Evolutionary conservation across 2,329 filamentous ascomycete species (phyloP), one percentile per base, ranked within the genome.

Genomic region (Hymenoscyphus scutula): DNA sequence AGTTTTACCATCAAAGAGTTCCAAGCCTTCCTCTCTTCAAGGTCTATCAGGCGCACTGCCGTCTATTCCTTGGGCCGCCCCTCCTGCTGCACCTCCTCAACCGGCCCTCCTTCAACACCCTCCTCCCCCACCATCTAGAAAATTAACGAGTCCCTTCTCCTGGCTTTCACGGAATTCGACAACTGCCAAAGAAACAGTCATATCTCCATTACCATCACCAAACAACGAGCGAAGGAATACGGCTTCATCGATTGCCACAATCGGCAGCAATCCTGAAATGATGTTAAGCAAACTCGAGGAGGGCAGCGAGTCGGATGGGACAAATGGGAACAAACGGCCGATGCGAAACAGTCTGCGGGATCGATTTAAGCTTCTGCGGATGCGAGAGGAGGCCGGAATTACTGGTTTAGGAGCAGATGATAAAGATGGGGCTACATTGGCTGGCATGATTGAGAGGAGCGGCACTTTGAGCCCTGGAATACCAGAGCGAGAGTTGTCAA

Each of bases 111-210:
- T 48, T 10, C n/a, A 48, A 25, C 61, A 71, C 25, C 66, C 66
- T 5, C 53, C 72, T 23, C 59, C 66, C 4, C 66, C 80, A 1
- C 77, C 79, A 13, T 68, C 83, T 64, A 82, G 92, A 72, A 96
- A 95, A 75, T 84, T 96, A 61, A 93, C 91, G 8, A 91, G 91
- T 69, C 91, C 90, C n/a, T 96, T 96, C 71, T 86, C 91, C 45
- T 94, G 91, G 88, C 82, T 96, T 45, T 91, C 91, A 34, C 82
- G 91, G 68, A 88, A 82, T 74, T 84, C 86, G 11, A 81, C 82
- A 38, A 84, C 82, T 73, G 79, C 81, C 3, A 82, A 83, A 67
- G 81, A 85, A 8, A 71, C 73, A 23, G 74, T 79, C 51, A 82
- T 84, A 58, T 82, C 86, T 13, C 82, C 84, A 19, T 65, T 64